phyloP scores from a whole-genome alignment of 495 filamentous ascomycete species.

The Cairneyella variabilis region DNA sequence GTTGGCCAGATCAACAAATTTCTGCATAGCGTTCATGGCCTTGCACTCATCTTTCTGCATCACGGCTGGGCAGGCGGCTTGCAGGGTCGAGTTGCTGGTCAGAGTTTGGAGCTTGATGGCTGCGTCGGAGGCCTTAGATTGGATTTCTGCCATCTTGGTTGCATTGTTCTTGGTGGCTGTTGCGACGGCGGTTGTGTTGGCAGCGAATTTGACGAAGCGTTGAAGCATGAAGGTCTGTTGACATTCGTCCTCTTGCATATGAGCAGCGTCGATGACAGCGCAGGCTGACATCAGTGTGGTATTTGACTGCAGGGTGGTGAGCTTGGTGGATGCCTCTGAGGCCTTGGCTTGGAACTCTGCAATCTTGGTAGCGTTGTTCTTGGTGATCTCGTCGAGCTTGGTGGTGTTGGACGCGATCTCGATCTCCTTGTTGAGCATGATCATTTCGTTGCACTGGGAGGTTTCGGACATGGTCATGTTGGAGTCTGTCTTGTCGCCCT shows the following conservation, averaged over 20 bases:
- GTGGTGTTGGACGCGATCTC: conserved; percentile 13
- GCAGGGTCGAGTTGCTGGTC: conserved; percentile 14
- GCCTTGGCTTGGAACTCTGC: conserved; percentile 19
- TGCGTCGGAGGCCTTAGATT: conserved; percentile 5
- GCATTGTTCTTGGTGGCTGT: conserved; percentile 16
- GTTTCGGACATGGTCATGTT: conserved; percentile 1
- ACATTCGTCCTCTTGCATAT: conserved; percentile 7
- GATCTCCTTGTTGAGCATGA: neutral
- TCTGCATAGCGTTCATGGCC: conserved; percentile 5
- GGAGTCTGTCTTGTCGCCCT: conserved; percentile 2
- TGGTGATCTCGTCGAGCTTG: conserved; percentile 12
- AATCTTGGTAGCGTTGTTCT: conserved; percentile 14
- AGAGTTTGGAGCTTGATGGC: conserved; percentile 8
- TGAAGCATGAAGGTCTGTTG: conserved; percentile 15
- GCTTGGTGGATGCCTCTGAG: conserved; percentile 1
- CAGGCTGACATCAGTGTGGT: conserved; percentile 13
- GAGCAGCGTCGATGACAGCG: conserved; percentile 7
- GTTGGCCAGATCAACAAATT: conserved; percentile 10
- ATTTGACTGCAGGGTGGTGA: conserved; percentile 6
- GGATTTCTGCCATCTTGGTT: conserved; percentile 12
- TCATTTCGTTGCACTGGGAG: conserved; percentile 13
- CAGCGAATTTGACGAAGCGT: conserved; percentile 13
- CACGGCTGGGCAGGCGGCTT: conserved; percentile 15
- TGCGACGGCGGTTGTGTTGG: conserved; percentile 12
- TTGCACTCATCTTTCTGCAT: conserved; percentile 15